phyloP scores from a whole-genome alignment of 148 eudicot genomes.

The Rhododendron simsii region DNA sequence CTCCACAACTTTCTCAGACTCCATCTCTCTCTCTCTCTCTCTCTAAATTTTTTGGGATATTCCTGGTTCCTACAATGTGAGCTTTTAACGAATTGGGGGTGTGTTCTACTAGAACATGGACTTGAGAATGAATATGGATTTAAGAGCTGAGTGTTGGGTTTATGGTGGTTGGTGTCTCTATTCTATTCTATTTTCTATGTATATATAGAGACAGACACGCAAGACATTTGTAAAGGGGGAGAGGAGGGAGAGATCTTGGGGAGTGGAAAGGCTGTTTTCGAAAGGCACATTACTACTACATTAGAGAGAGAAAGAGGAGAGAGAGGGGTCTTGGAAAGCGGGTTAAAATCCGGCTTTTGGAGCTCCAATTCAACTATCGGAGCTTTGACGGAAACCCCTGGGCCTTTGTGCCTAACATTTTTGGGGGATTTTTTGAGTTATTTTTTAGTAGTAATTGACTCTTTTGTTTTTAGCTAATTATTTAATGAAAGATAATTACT shows the following conservation, averaged over 20 bases:
- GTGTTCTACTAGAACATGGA: neutral
- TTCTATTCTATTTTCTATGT: neutral
- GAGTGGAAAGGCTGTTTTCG: conserved; percentile 15
- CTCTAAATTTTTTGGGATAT: neutral
- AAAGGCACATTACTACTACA: conserved; percentile 1
- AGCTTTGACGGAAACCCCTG: conserved; percentile 13
- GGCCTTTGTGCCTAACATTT: neutral
- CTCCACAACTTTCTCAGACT: conserved; percentile 53
- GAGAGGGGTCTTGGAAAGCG: conserved; percentile 11
- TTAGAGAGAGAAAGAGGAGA: neutral
- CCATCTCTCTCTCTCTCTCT: conserved; percentile 16
- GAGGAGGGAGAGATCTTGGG: conserved; percentile 9
- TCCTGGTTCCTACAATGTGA: neutral
- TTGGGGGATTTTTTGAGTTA: neutral
- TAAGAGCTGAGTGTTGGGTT: neutral
- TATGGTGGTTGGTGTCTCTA: neutral
- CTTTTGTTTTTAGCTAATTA: conserved; percentile 27
- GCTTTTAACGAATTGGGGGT: neutral
- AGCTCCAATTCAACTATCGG: conserved; percentile 3
- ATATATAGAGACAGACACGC: neutral
- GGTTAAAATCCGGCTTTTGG: conserved; percentile 16
- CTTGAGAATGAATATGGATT: neutral
- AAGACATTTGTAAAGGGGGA: neutral
- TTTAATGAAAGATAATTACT: conserved; percentile 11
- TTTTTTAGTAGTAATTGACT: conserved; percentile 5